Percentiles rank a stretch among this genome's conserved stretches.
These are phyloP conservation scores for Sugiyamaella pinicola DNA, from an alignment of 1,139 yeast species.

Conservation along the genomic window DNA sequence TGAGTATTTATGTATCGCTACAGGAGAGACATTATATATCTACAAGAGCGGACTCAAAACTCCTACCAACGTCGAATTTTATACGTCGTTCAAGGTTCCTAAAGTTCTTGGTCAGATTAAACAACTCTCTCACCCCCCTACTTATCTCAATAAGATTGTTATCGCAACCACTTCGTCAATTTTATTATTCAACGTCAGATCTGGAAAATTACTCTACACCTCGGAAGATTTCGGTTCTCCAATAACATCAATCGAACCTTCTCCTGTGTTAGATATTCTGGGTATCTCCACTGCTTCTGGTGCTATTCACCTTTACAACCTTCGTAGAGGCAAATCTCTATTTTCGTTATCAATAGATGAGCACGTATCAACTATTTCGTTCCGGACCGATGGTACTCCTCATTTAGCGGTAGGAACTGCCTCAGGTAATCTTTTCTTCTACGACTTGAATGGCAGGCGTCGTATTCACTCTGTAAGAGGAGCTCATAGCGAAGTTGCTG, in stretches of 20 bases:
- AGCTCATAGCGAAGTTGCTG: constrained; percentile 70
- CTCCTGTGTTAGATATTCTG: constrained; percentile 83
- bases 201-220: constrained; percentile 71
- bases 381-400: constrained; percentile 88
- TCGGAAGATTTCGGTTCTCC: constrained; percentile 51
- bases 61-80: constrained; percentile 51
- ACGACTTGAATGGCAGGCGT: constrained; percentile 71
- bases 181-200: constrained; percentile 67
- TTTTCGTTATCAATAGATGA: constrained; percentile 63
- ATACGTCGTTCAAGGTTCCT: constrained; percentile 63
- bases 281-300: constrained; percentile 81
- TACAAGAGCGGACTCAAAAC: constrained; percentile 56
- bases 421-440: constrained; percentile 82
- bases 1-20: constrained; percentile 67
- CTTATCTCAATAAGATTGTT: constrained; percentile 85
- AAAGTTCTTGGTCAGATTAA: constrained; percentile 68
- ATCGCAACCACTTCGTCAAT: constrained; percentile 65
- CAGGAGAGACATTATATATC: constrained; percentile 58
- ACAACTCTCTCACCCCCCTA: constrained; percentile 79
- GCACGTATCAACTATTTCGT: constrained; percentile 71
- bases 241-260: constrained; percentile 65
- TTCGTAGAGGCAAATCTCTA: constrained; percentile 64
- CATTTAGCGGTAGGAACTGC: constrained; percentile 80
- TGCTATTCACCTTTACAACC: constrained; percentile 62
- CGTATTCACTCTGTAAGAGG: constrained; percentile 74